A percentile compares a stretch with the other conserved stretches of the same genome.
phyloP scores from a whole-genome alignment of 495 filamentous ascomycete species.

The Aspergillus sclerotioniger region DNA sequence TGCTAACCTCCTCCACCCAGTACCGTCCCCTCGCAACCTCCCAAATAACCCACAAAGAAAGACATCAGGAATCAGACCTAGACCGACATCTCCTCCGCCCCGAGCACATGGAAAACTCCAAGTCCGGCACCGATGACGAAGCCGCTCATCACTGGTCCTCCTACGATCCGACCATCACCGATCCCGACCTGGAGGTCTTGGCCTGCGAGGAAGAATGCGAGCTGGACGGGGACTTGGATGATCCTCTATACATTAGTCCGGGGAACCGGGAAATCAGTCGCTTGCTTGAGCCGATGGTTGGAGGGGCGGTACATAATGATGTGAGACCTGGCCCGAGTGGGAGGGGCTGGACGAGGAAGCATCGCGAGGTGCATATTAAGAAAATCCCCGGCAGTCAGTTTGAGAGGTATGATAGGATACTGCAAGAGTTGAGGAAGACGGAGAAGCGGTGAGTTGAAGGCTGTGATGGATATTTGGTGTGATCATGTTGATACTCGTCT shows the following conservation, averaged over 20 bases:
- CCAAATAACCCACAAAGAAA: background rate
- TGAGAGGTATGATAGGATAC: slow-evolving; percentile 25
- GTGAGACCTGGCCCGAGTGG: slow-evolving; percentile 19
- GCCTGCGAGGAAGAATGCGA: slow-evolving; percentile 27
- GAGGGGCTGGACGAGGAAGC: slow-evolving; percentile 28
- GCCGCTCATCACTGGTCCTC: slow-evolving; percentile 30
- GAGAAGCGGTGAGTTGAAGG: background rate
- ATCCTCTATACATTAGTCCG: slow-evolving; percentile 30
- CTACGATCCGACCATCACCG: slow-evolving; percentile 27
- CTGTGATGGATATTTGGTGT: too few relatives aligned
- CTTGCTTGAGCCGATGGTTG: slow-evolving; percentile 19
- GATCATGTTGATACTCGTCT: too few relatives aligned
- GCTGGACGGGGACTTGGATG: slow-evolving; percentile 17
- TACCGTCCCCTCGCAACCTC: background rate
- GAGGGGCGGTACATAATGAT: slow-evolving; percentile 12
- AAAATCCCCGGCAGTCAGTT: slow-evolving; percentile 20
- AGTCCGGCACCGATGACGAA: slow-evolving; percentile 32
- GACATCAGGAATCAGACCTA: slow-evolving; percentile 10
- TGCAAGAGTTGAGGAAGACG: slow-evolving; percentile 14
- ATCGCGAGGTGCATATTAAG: slow-evolving; percentile 17
- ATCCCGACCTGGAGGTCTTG: slow-evolving; percentile 22
- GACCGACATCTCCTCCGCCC: slow-evolving; percentile 29
- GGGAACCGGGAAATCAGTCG: slow-evolving; percentile 27
- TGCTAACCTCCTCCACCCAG: background rate
- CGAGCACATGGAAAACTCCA: slow-evolving; percentile 25